Percentiles rank a stretch among this genome's conserved stretches.
These are phyloP conservation scores for Nicotiana tabacum DNA, from an alignment of 257 asterid species.

Conservation along the genomic window DNA sequence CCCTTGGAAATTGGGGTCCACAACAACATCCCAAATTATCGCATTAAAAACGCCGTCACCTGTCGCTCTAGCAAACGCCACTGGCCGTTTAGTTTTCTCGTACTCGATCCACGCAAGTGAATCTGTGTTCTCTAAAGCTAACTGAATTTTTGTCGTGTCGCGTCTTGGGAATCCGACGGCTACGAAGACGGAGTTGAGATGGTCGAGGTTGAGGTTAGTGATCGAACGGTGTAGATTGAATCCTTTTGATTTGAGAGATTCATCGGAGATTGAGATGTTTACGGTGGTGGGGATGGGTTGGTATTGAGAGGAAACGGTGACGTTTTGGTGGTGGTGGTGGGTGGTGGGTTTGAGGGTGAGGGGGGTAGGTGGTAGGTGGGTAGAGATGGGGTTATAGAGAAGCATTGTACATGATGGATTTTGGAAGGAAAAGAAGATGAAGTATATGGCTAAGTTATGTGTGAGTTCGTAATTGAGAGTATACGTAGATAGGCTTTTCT, in stretches of 20 bases:
- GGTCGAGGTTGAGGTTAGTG: slow-evolving; percentile 63
- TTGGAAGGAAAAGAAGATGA: background rate
- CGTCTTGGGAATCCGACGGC: slow-evolving; percentile 92
- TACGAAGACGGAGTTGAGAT: slow-evolving; percentile 70
- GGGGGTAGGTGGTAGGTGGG: slow-evolving; percentile 19
- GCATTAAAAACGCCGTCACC: slow-evolving; percentile 93
- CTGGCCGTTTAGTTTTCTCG: slow-evolving; percentile 60
- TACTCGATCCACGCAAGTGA: slow-evolving; percentile 75
- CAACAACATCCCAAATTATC: slow-evolving; percentile 95
- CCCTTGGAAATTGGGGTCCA: slow-evolving; percentile 95
- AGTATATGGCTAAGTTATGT: background rate
- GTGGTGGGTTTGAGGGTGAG: slow-evolving; percentile 19
- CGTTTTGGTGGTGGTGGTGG: slow-evolving; percentile 21
- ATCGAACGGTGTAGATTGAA: slow-evolving; percentile 65
- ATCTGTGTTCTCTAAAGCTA: slow-evolving; percentile 83
- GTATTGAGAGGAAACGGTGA: slow-evolving; percentile 27
- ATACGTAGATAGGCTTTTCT: background rate
- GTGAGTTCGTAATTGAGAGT: background rate
- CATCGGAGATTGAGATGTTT: slow-evolving; percentile 50
- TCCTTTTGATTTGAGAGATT: slow-evolving; percentile 59
- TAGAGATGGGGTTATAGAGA: slow-evolving; percentile 39
- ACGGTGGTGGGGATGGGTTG: slow-evolving; percentile 15
- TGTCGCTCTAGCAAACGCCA: slow-evolving; percentile 96
- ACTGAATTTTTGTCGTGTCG: slow-evolving; percentile 63
- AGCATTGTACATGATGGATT: slow-evolving; percentile 38